phyloP scores from a whole-genome alignment of 805 yeast species.

The Pichia pseudocactophila region DNA sequence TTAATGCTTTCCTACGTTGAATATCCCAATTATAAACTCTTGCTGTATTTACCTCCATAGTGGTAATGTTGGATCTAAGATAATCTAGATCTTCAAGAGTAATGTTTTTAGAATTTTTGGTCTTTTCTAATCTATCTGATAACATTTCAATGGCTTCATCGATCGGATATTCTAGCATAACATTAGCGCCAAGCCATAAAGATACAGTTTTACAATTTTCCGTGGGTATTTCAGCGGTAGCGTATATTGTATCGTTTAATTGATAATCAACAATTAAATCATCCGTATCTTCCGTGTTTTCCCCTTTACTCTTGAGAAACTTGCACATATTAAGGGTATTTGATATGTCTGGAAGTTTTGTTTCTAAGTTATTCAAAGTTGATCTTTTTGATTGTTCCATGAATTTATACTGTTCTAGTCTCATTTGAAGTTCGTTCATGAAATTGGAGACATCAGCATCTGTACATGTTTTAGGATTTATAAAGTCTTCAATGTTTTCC shows the following conservation, averaged over 20 bases:
- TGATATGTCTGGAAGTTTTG: slow-evolving; percentile 85
- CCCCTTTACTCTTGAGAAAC: slow-evolving; percentile 43
- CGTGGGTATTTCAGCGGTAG: slow-evolving; percentile 66
- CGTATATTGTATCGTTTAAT: slow-evolving; percentile 84
- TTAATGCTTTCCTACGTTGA: slow-evolving; percentile 50
- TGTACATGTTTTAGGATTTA: slow-evolving; percentile 35
- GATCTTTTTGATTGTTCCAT: slow-evolving; percentile 59
- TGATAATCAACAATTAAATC: slow-evolving; percentile 64
- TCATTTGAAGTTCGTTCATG: slow-evolving; percentile 71
- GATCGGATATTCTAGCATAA: slow-evolving; percentile 90
- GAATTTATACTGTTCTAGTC: slow-evolving; percentile 81
- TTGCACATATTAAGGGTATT: slow-evolving; percentile 72
- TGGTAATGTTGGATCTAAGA: slow-evolving; percentile 81
- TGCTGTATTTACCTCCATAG: slow-evolving; percentile 97
- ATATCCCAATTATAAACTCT: slow-evolving; percentile 86
- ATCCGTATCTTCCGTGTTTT: slow-evolving; percentile 25
- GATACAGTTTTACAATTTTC: slow-evolving; percentile 52
- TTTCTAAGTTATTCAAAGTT: slow-evolving; percentile 43
- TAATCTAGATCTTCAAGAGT: slow-evolving; percentile 83
- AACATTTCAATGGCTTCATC: slow-evolving; percentile 78
- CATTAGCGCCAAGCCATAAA: slow-evolving; percentile 97
- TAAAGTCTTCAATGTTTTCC: slow-evolving; percentile 67
- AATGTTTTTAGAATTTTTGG: slow-evolving; percentile 45
- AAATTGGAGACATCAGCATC: slow-evolving; percentile 33
- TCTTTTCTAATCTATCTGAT: slow-evolving; percentile 49